A percentile compares a stretch with the other conserved stretches of the same genome.
Evolutionary conservation across 108 stramenopile genomes (phyloP).

Genomic region (Nannochloropsis gaditana): DNA sequence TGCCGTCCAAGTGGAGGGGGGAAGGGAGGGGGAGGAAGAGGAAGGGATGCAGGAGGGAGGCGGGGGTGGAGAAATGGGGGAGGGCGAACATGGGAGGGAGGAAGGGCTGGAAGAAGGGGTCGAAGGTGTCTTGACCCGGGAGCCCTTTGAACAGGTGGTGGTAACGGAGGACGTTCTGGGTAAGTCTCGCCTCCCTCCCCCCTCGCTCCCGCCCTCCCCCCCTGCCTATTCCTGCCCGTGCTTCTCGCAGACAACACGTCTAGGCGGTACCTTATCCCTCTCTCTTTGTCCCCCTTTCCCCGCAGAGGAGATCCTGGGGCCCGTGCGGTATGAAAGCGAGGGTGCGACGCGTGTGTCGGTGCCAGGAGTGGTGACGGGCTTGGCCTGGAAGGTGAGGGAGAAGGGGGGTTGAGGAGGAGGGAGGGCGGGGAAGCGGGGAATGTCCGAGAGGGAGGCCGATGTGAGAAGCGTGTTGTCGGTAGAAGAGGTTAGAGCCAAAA

Average conservation of each 20-base stretch:
- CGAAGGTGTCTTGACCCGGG: not conserved
- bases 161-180: constrained; percentile 28
- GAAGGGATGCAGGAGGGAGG: not conserved
- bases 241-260: not conserved
- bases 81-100: not conserved
- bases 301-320: not conserved
- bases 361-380: constrained; percentile 40
- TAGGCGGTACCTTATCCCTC: not conserved
- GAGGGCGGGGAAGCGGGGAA: not conserved
- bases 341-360: constrained; percentile 24
- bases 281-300: not conserved
- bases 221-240: not conserved
- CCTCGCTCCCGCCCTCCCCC: not conserved
- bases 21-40: not conserved
- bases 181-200: not conserved
- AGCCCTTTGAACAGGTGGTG: constrained; percentile 23
- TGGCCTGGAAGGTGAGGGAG: constrained; percentile 34
- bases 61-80: not conserved
- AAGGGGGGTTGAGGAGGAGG: not conserved
- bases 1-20: not conserved
- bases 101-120: not conserved
- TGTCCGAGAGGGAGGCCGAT: not conserved
- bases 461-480: not conserved
- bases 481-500: not conserved
- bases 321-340: constrained; percentile 27